These are phyloP conservation scores for Hericium alpestre DNA, from an alignment of 768 basidiomycete species.

Conservation along the genomic window DNA sequence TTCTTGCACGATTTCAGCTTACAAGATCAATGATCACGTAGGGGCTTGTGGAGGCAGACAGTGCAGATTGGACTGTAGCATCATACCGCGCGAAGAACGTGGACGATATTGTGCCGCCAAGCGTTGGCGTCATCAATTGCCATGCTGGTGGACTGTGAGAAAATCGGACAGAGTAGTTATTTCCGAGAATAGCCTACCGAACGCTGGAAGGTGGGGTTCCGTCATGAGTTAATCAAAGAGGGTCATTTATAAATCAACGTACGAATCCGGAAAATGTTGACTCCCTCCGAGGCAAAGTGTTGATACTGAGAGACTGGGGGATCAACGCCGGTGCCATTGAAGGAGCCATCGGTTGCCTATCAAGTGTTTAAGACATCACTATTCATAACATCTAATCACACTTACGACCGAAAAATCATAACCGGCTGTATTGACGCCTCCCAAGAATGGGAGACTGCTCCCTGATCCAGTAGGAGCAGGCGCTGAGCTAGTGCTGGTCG, in stretches of 20 bases:
- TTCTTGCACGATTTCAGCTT: slow-evolving; percentile 5
- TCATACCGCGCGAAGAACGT: slow-evolving; percentile 38
- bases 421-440: slow-evolving; percentile 37
- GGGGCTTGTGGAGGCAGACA: slow-evolving; percentile 28
- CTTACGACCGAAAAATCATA: slow-evolving; percentile 36
- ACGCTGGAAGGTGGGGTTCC: slow-evolving; percentile 12
- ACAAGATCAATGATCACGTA: slow-evolving; percentile 44
- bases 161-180: not conserved
- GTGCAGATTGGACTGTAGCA: slow-evolving; percentile 35
- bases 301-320: slow-evolving; percentile 35
- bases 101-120: slow-evolving; percentile 37
- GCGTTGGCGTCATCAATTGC: slow-evolving; percentile 39
- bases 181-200: slow-evolving; percentile 15
- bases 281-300: slow-evolving; percentile 39
- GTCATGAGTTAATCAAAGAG: not conserved
- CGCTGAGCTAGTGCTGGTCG: slow-evolving; percentile 2
- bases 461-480: slow-evolving; percentile 12
- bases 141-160: slow-evolving; percentile 26
- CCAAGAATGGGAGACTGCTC: slow-evolving; percentile 26
- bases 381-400: not conserved
- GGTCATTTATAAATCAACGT: slow-evolving; percentile 9
- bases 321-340: slow-evolving; percentile 24
- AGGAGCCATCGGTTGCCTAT: slow-evolving; percentile 34
- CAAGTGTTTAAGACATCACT: not conserved
- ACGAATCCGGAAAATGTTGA: slow-evolving; percentile 37